These are phyloP conservation scores for Diaporthe citrichinensis DNA, from an alignment of 2,329 filamentous ascomycete species.

Conservation along the genomic window DNA sequence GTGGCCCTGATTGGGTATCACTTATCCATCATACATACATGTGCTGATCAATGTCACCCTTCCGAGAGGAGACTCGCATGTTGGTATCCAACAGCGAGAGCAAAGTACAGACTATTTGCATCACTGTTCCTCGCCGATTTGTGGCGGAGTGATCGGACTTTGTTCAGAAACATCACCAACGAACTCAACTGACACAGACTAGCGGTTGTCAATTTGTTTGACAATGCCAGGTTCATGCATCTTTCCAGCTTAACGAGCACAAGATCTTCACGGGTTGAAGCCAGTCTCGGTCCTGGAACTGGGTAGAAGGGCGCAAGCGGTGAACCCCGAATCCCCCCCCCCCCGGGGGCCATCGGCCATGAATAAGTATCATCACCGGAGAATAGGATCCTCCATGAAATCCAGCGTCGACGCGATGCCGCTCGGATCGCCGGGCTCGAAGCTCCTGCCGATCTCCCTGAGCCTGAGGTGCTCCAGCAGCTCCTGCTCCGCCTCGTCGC, in stretches of 20 bases:
- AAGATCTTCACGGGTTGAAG: too few relatives aligned
- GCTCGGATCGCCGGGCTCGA: constrained; percentile 21
- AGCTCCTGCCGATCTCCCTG: constrained; percentile 44
- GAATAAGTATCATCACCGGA: neutral
- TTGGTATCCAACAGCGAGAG: neutral
- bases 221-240: neutral
- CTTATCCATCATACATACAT: neutral
- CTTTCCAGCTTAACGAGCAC: neutral
- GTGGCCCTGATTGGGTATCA: neutral
- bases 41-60: neutral
- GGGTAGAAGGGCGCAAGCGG: neutral
- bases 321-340: neutral
- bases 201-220: neutral
- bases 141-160: neutral
- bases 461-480: constrained; percentile 50
- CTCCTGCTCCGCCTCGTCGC: constrained; percentile 53
- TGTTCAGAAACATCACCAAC: neutral
- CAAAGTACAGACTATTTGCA: neutral
- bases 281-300: neutral
- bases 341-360: too few relatives aligned
- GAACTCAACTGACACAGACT: neutral
- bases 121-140: neutral
- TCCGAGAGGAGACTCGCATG: neutral
- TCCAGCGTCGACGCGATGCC: constrained; percentile 43
- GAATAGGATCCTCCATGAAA: constrained; percentile 40